Evolutionary conservation across 768 basidiomycete genomes (phyloP).

Genomic region (Suillus placidus): DNA sequence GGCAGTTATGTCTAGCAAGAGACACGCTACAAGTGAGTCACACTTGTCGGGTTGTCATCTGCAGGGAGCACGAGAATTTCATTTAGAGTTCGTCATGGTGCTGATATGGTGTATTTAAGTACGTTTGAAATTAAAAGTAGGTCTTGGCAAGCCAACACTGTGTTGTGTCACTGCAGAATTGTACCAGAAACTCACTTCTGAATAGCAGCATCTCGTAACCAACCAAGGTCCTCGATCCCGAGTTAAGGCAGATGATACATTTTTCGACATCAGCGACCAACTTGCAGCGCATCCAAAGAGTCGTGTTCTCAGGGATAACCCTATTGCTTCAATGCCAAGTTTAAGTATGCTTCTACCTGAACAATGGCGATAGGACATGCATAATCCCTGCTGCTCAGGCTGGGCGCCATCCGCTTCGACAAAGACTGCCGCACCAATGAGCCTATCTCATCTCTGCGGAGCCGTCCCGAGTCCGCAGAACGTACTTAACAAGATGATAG

Average conservation of each 20-base stretch:
- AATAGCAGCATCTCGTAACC: background rate
- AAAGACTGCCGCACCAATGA: background rate
- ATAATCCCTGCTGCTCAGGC: background rate
- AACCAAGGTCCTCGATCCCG: background rate
- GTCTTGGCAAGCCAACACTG: background rate
- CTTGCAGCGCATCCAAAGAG: background rate
- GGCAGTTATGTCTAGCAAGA: background rate
- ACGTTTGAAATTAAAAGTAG: too few species aligned
- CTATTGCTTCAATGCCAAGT: background rate
- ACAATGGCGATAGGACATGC: background rate
- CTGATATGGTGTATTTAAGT: background rate
- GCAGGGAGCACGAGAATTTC: background rate
- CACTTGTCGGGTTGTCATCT: conserved; percentile 1
- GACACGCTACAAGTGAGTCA: background rate
- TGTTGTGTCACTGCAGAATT: background rate
- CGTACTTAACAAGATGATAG: background rate
- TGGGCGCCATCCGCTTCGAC: background rate
- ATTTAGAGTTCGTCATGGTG: background rate
- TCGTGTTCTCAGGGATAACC: background rate
- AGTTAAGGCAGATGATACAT: background rate
- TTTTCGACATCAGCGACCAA: background rate
- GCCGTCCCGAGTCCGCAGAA: background rate
- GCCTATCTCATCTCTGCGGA: background rate
- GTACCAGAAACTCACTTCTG: background rate
- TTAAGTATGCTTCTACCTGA: background rate